Evolutionary conservation across 768 basidiomycete genomes (phyloP).

Genomic region (Kwoniella botswanensis): DNA sequence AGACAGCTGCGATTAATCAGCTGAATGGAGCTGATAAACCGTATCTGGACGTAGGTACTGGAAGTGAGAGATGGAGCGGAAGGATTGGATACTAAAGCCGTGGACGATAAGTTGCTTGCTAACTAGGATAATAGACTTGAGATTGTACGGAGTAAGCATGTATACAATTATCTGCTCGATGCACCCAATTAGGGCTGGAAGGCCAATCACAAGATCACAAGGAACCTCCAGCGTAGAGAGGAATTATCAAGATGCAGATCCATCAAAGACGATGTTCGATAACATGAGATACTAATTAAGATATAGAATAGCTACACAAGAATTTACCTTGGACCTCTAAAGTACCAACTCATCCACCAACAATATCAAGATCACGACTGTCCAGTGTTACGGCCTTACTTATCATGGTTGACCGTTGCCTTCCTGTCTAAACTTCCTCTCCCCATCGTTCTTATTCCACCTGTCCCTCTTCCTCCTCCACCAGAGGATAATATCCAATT

Average conservation of each 20-base stretch:
- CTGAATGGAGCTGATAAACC: not conserved
- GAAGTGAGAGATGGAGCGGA: constrained; percentile 83
- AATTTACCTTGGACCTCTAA: too few relatives aligned
- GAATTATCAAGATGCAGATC: too few relatives aligned
- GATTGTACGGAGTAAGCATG: not conserved
- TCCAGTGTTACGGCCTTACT: too few relatives aligned
- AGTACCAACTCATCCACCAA: too few relatives aligned
- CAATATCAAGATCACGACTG: too few relatives aligned
- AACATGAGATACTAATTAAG: too few relatives aligned
- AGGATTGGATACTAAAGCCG: constrained; percentile 71
- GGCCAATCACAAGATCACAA: too few relatives aligned
- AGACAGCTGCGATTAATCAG: not conserved
- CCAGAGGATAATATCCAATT: not conserved
- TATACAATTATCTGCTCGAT: not conserved
- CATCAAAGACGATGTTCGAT: too few relatives aligned
- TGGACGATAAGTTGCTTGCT: constrained; percentile 67
- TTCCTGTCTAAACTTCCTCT: too few relatives aligned
- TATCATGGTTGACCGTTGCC: too few relatives aligned
- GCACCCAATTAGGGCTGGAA: not conserved
- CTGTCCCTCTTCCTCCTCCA: not conserved
- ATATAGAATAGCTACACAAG: too few relatives aligned
- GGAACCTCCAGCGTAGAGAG: too few relatives aligned
- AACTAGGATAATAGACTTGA: not conserved
- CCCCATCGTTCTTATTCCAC: not conserved
- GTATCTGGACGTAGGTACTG: constrained; percentile 61